Conservation (phyloP, 2,329 filamentous ascomycete genomes). For the Achaetomium macrosporum region DNA sequence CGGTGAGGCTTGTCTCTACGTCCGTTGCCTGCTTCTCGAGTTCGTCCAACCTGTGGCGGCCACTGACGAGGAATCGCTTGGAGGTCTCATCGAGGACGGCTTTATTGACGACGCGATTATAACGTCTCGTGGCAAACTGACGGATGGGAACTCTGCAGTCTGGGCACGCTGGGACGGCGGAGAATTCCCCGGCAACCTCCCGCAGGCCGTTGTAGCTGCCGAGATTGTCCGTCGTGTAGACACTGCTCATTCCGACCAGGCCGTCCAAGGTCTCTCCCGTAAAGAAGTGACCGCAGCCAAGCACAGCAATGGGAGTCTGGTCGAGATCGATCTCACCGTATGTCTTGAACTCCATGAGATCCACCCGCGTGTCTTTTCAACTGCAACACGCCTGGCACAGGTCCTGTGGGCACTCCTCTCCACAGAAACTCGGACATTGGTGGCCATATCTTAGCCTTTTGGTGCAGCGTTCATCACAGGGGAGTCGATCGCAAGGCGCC, state of each 20-base stretch:
- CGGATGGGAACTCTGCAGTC: slow-evolving; percentile 54
- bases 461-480: slow-evolving; percentile 56
- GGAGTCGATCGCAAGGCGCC: slow-evolving; percentile 61
- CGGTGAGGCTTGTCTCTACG: slow-evolving; percentile 24
- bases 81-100: slow-evolving; percentile 57
- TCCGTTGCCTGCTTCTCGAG: slow-evolving; percentile 24
- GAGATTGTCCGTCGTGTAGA: slow-evolving; percentile 40
- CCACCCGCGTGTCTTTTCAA: slow-evolving; percentile 41
- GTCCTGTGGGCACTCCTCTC: slow-evolving; percentile 51
- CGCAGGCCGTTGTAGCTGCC: slow-evolving; percentile 33
- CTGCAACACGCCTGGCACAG: slow-evolving; percentile 54
- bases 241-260: slow-evolving; percentile 46
- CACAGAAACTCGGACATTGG: slow-evolving; percentile 58
- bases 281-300: slow-evolving; percentile 58
- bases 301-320: slow-evolving; percentile 56
- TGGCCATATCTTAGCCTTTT: slow-evolving; percentile 52
- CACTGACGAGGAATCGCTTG: slow-evolving; percentile 52
- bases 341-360: slow-evolving; percentile 47
- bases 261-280: slow-evolving; percentile 57
- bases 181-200: slow-evolving; percentile 44
- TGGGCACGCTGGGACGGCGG: slow-evolving; percentile 46
- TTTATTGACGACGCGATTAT: slow-evolving; percentile 55
- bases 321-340: slow-evolving; percentile 56
- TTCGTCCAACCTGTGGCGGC: slow-evolving; percentile 37
- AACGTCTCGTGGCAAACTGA: slow-evolving; percentile 45